Evolutionary conservation across 495 filamentous ascomycete genomes (phyloP).

Genomic region (Aspergillus saccharolyticus): DNA sequence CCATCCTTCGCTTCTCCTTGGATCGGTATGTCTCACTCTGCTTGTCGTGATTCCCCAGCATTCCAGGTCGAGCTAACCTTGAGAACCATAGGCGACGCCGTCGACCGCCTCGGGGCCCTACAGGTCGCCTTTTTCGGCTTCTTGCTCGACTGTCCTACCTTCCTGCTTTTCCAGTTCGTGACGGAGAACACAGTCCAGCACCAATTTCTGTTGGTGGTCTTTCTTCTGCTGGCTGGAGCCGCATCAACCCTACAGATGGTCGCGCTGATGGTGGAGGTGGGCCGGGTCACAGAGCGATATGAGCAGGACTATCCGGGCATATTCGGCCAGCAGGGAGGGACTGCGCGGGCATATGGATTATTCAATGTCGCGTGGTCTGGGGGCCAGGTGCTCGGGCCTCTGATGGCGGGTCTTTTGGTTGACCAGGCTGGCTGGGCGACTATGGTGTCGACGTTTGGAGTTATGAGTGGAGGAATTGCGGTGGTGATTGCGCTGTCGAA

Average conservation of each 20-base stretch:
- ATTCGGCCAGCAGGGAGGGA: constrained; percentile 52
- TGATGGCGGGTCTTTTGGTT: constrained; percentile 42
- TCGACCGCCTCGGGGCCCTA: constrained; percentile 50
- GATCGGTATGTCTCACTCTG: constrained; percentile 26
- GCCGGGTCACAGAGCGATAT: constrained; percentile 27
- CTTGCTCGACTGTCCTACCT: constrained; percentile 38
- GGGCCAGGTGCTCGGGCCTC: constrained; percentile 56
- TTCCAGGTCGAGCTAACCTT: constrained; percentile 28
- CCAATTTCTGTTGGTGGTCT: constrained; percentile 28
- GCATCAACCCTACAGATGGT: constrained; percentile 32
- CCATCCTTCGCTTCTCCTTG: constrained; percentile 31
- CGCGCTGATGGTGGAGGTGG: constrained; percentile 35
- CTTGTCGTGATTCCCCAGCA: too few relatives aligned
- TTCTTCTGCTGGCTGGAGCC: constrained; percentile 33
- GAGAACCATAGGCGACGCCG: constrained; percentile 35
- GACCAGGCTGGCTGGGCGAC: constrained; percentile 34
- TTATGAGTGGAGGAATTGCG: constrained; percentile 25
- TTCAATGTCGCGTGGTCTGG: constrained; percentile 57
- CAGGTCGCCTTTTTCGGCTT: constrained; percentile 45
- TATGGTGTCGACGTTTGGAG: constrained; percentile 36
- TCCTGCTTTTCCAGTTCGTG: constrained; percentile 50
- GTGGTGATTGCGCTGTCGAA: constrained; percentile 15
- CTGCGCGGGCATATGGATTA: constrained; percentile 57
- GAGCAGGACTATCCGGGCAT: constrained; percentile 31
- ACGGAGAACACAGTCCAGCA: constrained; percentile 25